Base-by-base conservation (phyloP, 2,329 filamentous ascomycete species). In the Aplosporella prunicola region DNA sequence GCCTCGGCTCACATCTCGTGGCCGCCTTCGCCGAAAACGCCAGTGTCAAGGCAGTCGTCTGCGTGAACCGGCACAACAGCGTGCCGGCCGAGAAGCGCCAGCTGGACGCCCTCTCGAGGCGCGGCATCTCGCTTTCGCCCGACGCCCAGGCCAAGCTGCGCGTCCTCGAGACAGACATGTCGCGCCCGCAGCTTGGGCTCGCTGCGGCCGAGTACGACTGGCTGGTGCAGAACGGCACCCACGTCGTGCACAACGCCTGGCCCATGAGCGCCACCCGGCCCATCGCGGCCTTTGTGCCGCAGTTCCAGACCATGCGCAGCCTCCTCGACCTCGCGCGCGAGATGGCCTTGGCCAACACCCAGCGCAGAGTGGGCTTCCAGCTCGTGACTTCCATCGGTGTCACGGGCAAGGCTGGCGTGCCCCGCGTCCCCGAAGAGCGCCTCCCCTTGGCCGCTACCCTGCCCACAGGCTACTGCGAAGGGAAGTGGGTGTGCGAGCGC, bases 201-300 rank as follows among this genome's bases (percentile, higher is more conserved):
- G 42, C 52, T 0, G 11, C 40, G 0, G 26, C 46, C 4, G 51
- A 58, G 1, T 72, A 74, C 44, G 26, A 50, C 2, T 15, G 33
- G 0, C 56, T 74, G 1, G 46, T 53, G 0, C n/a, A 44, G 0
- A 46, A 35, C 2, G 66, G 65, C 7, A 74, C 71, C 0, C 64
- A 72, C 41, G 62, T 76, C 26, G 40, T 70, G 14, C 72, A 76
- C 52, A 74, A 70, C 44, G 69, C 70, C 0, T 74, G 68, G 67
- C 63, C 62, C 0, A 72, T 76, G 52, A 71, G 72, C 50, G 71
- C 67, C 48, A 72, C 68, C 48, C 61, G 72, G 13, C 52, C 62
- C 0, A 42, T 73, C 5, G 54, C 61, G 16, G 68, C 63, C 0
- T 76, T 75, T 39, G 65, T 68, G 45, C 58, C 64, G 0, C 65